Conservation (phyloP, 192 early-diverging fungal genomes). For the Backusella luteola region DNA sequence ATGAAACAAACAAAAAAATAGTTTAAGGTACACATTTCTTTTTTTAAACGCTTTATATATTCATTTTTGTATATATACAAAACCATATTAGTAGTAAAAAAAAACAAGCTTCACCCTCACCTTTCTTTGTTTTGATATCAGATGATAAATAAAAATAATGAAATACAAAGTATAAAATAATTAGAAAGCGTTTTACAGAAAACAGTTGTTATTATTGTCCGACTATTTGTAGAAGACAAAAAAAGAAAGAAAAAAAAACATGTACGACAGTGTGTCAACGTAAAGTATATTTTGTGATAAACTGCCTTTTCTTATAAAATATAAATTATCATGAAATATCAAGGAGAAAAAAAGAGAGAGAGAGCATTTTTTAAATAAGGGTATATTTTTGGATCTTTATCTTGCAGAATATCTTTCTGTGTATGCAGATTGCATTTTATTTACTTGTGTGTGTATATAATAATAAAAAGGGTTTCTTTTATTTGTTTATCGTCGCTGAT, state of each 20-base stretch:
- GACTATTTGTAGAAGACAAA: neutral
- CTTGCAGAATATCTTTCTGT: neutral
- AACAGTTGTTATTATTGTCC: neutral
- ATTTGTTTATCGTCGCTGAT: neutral
- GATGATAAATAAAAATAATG: neutral
- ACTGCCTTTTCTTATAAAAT: neutral
- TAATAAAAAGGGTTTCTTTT: conserved; percentile 1
- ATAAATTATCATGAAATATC: neutral
- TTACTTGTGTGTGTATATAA: neutral
- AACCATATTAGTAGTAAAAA: neutral
- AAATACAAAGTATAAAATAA: neutral
- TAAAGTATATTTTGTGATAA: neutral
- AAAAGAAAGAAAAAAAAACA: neutral
- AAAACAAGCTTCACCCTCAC: neutral
- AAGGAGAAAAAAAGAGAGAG: neutral
- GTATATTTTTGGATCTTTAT: neutral
- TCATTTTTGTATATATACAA: neutral
- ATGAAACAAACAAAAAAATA: neutral
- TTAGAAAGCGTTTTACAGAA: neutral
- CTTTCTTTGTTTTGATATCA: neutral
- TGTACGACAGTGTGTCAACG: conserved; percentile 1
- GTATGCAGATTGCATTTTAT: neutral
- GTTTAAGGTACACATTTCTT: neutral
- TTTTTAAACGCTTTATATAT: neutral
- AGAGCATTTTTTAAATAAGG: too few species aligned